Evolutionary conservation across 331 rosid genomes (phyloP), one percentile per base, ranked within the genome.

Genomic region (Acacia concinna): DNA sequence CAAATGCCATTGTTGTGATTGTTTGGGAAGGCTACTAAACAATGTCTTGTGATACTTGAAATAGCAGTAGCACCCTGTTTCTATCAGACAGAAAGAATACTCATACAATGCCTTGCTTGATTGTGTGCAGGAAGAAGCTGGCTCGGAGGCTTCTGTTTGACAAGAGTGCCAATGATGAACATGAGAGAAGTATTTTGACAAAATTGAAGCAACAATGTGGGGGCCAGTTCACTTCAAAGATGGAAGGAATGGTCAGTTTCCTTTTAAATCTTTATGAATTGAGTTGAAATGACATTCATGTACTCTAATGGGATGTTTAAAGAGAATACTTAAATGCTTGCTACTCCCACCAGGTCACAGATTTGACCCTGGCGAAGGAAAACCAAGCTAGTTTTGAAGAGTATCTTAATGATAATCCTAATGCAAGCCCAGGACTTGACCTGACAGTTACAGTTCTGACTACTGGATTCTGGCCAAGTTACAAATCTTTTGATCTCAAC

Each of bases 401-500:
- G 81, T 94, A 94, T 78, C 85, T 94, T 68, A 89, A 66, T 81
- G 89, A 81, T 78, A 92, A 81, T 84, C 71, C 90, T 5, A 86
- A 86, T 59, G 90, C 91, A 74, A 88, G 87, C 83, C 94, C 98
- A 5, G 98, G 98, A 52, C 86, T 92, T 66, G 98, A 92, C 85
- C 87, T 94, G 87, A 91, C 98, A 0, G 98, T 94, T 69, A 94
- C 98, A 25, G 97, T 94, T 77, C 83, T 94, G 89, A 94, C 97
- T 40, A 91, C 98, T 43, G 97, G 98, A 65, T 94, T 92, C 85
- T 94, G 98, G 98, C 98, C 98, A 75, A 94, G 97, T 85, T 94
- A 94, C 88, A 94, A 92, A 87, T 92, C 98, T 76, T 94, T 94
- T 79, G 98, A 92, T 82, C 97, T 94, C 83, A 94, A 88, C 77